Percentiles rank a stretch among this genome's conserved stretches.
phyloP scores from a whole-genome alignment of 495 filamentous ascomycete species.

The Cenococcum geophilum region DNA sequence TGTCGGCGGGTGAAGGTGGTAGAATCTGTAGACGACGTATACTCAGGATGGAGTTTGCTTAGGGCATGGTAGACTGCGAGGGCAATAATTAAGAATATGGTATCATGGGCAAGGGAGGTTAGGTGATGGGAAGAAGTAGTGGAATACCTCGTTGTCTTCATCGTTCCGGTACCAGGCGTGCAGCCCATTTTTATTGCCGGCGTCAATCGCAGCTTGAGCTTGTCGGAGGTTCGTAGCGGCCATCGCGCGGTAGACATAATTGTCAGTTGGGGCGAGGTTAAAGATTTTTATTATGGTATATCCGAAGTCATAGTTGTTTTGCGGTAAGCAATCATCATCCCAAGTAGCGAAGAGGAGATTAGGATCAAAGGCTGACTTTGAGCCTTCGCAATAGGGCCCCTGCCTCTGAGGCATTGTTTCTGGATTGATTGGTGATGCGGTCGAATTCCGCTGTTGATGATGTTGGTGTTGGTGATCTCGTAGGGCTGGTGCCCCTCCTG shows the following conservation, averaged over 20 bases:
- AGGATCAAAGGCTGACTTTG: slow-evolving; percentile 34
- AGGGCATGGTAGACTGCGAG: background rate
- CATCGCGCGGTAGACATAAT: slow-evolving; percentile 51
- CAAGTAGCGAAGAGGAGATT: slow-evolving; percentile 38
- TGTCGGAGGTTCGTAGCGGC: slow-evolving; percentile 46
- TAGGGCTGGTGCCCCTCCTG: no score
- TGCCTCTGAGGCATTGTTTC: background rate
- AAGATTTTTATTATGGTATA: slow-evolving; percentile 48
- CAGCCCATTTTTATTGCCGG: slow-evolving; percentile 43
- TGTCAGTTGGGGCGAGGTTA: slow-evolving; percentile 43
- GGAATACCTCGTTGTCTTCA: slow-evolving; percentile 34
- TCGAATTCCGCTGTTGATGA: background rate
- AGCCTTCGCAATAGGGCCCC: slow-evolving; percentile 2
- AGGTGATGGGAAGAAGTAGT: slow-evolving; percentile 10
- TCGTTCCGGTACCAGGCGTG: slow-evolving; percentile 42
- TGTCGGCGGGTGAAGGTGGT: slow-evolving; percentile 46
- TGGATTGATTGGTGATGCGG: background rate
- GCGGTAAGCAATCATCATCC: slow-evolving; percentile 25
- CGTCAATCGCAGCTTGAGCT: slow-evolving; percentile 47
- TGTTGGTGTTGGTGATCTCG: background rate
- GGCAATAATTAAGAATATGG: background rate
- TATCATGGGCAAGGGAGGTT: slow-evolving; percentile 19
- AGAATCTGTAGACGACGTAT: slow-evolving; percentile 32
- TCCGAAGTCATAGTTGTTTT: slow-evolving; percentile 44
- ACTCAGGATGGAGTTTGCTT: slow-evolving; percentile 5